Evolutionary conservation across 306 rosid genomes (phyloP), one percentile per base, ranked within the genome.

Genomic region (Elaeagnus macrophylla): DNA sequence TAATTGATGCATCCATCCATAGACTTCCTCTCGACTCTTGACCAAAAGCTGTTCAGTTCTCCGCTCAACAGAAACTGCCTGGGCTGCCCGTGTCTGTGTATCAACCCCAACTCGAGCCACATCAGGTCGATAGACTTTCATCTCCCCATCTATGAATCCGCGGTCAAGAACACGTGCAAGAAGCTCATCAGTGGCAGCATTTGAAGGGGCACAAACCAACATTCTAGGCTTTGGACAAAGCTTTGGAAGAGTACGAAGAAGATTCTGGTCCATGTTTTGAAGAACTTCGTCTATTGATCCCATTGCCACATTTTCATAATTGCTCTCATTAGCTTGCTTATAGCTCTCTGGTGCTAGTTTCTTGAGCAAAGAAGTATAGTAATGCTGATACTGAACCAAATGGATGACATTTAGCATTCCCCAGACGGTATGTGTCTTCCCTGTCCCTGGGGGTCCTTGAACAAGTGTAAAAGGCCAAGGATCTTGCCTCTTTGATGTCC

Each of bases 401-500:
- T 91, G 99, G 77, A 87, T 91, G 67, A 91, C 99, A 59, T 91
- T 91, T 70, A 91, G 80, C 99, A 91, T 91, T 80, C 99, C 99
- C 99, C 99, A 91, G 13, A 91, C 99, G 17, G 99, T 91, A 70
- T 91, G 99, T 2, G 99, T 91, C 87, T 91, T 91, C 55, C 99
- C 99, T 45, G 99, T 91, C 54, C 99, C 99, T 7, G 99, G 99
- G 69, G 99, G 99, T 50, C 99, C 99, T 72, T 91, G 99, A 56
- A 91, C 99, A 57, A 91, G 99, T 40, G 99, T 91, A 66, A 91
- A 91, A 19, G 99, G 99, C 99, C 99, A 91, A 8, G 99, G 97
- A 56, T 89, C 97, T 78, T 85, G 97, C 80, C 76, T 84, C 79
- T 84, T 91, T 41, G 82, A 57, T 15, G 76, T 65, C 51, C 86